These are phyloP conservation scores for Phytomonas sp. DNA, from an alignment of 208 protist genomes.

Conservation along the genomic window DNA sequence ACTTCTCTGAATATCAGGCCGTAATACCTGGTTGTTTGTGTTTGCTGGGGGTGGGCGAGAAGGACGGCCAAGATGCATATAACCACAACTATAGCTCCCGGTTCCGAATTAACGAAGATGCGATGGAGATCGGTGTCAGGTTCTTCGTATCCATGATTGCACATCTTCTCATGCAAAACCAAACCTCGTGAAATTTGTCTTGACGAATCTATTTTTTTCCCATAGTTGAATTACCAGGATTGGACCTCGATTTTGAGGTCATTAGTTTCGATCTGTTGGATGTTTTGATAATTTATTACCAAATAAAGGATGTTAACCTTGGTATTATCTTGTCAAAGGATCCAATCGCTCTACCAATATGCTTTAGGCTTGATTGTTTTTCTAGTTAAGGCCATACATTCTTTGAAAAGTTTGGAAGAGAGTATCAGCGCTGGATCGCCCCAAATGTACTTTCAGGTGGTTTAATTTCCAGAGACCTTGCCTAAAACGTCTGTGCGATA, in stretches of 20 bases:
- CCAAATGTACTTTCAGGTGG: background rate
- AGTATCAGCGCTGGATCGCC: background rate
- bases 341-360: background rate
- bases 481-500: background rate
- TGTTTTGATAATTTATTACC: background rate
- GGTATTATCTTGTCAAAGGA: background rate
- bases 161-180: conserved; percentile 41
- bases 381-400: background rate
- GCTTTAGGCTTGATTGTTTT: background rate
- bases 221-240: background rate
- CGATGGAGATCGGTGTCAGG: conserved; percentile 63
- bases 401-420: background rate
- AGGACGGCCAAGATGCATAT: conserved; percentile 17
- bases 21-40: conserved; percentile 68
- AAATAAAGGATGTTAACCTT: background rate
- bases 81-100: conserved; percentile 72
- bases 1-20: conserved; percentile 73
- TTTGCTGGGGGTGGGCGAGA: conserved; percentile 44
- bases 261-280: background rate
- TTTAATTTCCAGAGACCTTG: background rate
- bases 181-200: background rate
- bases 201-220: background rate
- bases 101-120: conserved; percentile 50
- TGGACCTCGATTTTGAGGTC: background rate
- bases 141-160: conserved; percentile 56